Percentiles rank a stretch among this genome's conserved stretches.
These are phyloP conservation scores for Trichoderma brevicompactum DNA, from an alignment of 2,329 filamentous ascomycete genomes.

Conservation along the genomic window DNA sequence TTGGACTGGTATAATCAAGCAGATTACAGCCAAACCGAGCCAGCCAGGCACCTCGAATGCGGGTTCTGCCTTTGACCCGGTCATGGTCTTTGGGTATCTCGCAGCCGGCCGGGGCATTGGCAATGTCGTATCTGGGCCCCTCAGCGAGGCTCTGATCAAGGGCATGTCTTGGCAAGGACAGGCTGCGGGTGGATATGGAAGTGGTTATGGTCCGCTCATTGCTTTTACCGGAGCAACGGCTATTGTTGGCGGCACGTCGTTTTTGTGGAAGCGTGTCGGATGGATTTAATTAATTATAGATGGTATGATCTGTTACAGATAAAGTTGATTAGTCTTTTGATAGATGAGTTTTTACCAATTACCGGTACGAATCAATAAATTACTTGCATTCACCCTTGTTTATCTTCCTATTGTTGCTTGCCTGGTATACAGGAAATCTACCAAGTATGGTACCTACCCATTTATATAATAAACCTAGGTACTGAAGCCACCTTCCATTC, in stretches of 20 bases:
- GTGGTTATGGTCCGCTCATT: conserved; percentile 43
- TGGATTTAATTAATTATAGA: conserved; percentile 44
- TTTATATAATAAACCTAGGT: no score
- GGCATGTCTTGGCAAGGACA: conserved; percentile 49
- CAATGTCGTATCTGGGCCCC: conserved; percentile 60
- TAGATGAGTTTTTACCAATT: no score
- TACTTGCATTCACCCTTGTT: no score
- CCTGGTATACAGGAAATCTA: no score
- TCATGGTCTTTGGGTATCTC: conserved; percentile 62
- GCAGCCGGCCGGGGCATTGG: conserved; percentile 64
- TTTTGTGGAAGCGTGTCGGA: conserved; percentile 40
- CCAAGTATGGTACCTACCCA: no score
- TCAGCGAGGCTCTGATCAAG: conserved; percentile 58
- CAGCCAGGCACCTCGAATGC: conserved; percentile 20
- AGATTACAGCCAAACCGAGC: conserved; percentile 37
- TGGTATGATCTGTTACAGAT: no score
- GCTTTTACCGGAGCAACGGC: conserved; percentile 43
- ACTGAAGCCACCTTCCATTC: no score
- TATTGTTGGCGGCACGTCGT: conserved; percentile 39
- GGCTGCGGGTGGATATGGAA: conserved; percentile 41
- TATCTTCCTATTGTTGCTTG: no score
- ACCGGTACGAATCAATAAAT: no score
- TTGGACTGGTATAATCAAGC: conserved; percentile 58
- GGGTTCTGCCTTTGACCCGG: conserved; percentile 45
- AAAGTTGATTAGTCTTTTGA: no score